Conservation (phyloP, 345 rosid species). For the Eucalyptus cloeziana region DNA sequence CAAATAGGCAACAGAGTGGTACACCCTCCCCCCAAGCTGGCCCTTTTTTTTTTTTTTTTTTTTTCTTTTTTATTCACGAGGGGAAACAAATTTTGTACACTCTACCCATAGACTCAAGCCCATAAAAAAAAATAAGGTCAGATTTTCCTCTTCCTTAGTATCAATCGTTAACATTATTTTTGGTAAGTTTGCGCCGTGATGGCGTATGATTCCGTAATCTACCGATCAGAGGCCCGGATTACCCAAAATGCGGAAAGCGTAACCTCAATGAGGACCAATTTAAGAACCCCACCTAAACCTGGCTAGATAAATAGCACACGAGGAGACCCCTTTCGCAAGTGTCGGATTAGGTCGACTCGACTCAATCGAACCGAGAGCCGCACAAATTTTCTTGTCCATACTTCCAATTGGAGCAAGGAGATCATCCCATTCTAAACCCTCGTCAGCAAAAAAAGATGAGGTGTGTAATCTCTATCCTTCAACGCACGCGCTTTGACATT, state of each 20-base stretch:
- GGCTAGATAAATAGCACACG: not conserved
- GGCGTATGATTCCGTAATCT: not conserved
- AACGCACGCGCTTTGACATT: fast-evolving
- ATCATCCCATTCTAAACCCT: not conserved
- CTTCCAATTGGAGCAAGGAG: not conserved
- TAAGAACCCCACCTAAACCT: not conserved
- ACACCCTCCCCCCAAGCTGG: not conserved
- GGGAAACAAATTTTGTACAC: not conserved
- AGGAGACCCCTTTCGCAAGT: not conserved
- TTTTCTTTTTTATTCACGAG: not conserved
- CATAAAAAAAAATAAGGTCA: not conserved
- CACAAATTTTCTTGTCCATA: not conserved
- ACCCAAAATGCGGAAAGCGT: not conserved
- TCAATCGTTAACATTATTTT: too few species aligned
- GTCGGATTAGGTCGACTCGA: not conserved
- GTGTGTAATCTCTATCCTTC: not conserved
- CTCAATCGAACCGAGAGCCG: not conserved
- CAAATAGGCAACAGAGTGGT: not conserved
- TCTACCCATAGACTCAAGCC: not conserved
- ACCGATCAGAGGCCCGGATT: not conserved
- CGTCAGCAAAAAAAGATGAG: not conserved
- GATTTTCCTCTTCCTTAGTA: not conserved
- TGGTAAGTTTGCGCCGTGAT: not conserved
- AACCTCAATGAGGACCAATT: not conserved
- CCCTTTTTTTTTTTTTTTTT: not conserved